These are phyloP conservation scores for Cadophora malorum DNA, from an alignment of 2,329 filamentous ascomycete species.

Conservation along the genomic window DNA sequence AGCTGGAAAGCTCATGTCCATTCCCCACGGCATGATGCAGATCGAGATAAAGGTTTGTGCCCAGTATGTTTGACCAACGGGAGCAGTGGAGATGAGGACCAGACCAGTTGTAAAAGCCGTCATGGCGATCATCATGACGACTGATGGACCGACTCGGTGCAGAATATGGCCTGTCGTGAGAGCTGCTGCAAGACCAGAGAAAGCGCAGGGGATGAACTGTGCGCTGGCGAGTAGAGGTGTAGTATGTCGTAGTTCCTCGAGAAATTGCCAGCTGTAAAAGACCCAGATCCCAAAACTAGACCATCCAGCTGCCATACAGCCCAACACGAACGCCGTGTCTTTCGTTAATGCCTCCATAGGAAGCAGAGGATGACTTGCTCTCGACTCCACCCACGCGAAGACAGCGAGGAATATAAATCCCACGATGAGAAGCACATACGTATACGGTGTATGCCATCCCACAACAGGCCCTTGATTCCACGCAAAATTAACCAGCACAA, in stretches of 20 bases:
- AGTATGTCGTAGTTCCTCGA: conserved; percentile 39
- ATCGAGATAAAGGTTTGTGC: conserved; percentile 64
- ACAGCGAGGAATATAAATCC: conserved; percentile 58
- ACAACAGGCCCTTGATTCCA: conserved; percentile 51
- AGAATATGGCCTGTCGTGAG: conserved; percentile 47
- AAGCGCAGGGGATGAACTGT: conserved; percentile 40
- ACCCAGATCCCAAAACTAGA: conserved; percentile 42
- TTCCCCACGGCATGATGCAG: conserved; percentile 58
- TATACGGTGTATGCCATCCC: conserved; percentile 40
- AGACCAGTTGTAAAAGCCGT: conserved; percentile 50
- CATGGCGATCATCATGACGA: conserved; percentile 47
- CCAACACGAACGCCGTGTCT: conserved; percentile 56
- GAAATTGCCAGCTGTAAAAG: conserved; percentile 40
- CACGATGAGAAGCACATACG: conserved; percentile 58
- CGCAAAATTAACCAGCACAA: conserved; percentile 62
- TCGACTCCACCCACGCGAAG: conserved; percentile 61
- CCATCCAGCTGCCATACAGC: conserved; percentile 41
- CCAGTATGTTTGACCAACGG: conserved; percentile 60
- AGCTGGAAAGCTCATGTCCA: conserved; percentile 64
- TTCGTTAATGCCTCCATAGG: conserved; percentile 58
- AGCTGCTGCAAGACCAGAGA: conserved; percentile 45
- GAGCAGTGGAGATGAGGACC: conserved; percentile 36
- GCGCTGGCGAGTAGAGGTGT: conserved; percentile 44
- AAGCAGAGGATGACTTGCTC: conserved; percentile 59
- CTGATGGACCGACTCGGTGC: conserved; percentile 41